Conservation (phyloP, 2,329 filamentous ascomycete genomes). For the Sarocladiaceae sp. region DNA sequence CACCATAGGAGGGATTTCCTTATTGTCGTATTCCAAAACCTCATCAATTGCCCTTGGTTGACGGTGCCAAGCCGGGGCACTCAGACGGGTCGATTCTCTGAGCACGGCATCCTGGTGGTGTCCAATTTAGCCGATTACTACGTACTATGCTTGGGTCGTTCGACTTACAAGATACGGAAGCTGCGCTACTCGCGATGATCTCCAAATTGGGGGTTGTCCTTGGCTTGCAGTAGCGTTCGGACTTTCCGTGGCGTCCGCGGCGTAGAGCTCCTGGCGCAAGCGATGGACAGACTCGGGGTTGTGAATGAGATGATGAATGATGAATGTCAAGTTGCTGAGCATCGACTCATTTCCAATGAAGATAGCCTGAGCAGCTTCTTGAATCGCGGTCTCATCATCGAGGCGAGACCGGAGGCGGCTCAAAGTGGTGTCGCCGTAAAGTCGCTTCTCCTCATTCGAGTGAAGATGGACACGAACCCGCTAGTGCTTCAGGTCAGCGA, state of each 20-base stretch:
- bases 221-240: slow-evolving; percentile 11
- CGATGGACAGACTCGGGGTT: slow-evolving; percentile 12
- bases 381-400: not conserved
- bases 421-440: too few species aligned
- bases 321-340: slow-evolving; percentile 15
- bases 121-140: not conserved
- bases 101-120: slow-evolving; percentile 14
- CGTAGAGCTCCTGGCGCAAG: slow-evolving; percentile 13
- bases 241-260: too few species aligned
- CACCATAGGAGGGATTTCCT: slow-evolving; percentile 12
- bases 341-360: slow-evolving; percentile 18
- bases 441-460: too few species aligned
- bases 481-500: too few species aligned
- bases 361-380: slow-evolving; percentile 15
- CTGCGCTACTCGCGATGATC: slow-evolving; percentile 10
- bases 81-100: slow-evolving; percentile 15
- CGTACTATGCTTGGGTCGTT: not conserved
- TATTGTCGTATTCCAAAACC: slow-evolving; percentile 7
- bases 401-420: not conserved
- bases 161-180: slow-evolving; percentile 14
- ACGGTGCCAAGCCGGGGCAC: slow-evolving; percentile 15
- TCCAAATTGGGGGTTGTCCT: slow-evolving; percentile 13
- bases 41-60: slow-evolving; percentile 13
- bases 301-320: slow-evolving; percentile 12
- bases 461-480: too few species aligned